phyloP scores from a whole-genome alignment of 2,329 filamentous ascomycete species.

The Lasiodiplodia sp. region DNA sequence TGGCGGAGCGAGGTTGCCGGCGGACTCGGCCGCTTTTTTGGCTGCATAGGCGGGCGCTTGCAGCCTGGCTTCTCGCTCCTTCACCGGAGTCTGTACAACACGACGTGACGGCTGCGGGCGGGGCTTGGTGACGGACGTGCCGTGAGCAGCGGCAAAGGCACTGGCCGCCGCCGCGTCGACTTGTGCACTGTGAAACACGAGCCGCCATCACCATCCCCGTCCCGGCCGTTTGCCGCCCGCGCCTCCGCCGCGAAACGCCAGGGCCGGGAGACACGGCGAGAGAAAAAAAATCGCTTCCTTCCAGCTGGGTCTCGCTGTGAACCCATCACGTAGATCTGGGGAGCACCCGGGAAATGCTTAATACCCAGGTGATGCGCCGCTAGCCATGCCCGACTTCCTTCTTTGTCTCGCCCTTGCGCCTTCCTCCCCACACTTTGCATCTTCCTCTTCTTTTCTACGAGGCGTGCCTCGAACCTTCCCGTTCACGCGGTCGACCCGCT shows the following conservation, averaged over 20 bases:
- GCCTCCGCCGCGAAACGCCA: background rate
- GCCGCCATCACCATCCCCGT: slow-evolving; percentile 15
- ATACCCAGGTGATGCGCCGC: slow-evolving; percentile 5
- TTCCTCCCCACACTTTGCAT: background rate
- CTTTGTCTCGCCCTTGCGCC: slow-evolving; percentile 23
- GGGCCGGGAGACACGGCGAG: background rate
- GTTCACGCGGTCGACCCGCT: slow-evolving; percentile 2
- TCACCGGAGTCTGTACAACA: background rate
- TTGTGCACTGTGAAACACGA: slow-evolving; percentile 18
- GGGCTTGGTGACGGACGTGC: slow-evolving; percentile 5
- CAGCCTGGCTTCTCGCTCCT: background rate
- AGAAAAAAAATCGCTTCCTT: background rate
- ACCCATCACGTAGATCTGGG: slow-evolving; percentile 1
- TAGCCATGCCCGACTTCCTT: background rate
- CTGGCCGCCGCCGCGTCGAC: background rate
- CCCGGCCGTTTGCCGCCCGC: slow-evolving; percentile 12
- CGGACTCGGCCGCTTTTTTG: background rate
- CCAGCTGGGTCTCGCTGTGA: background rate
- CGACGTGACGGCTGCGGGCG: background rate
- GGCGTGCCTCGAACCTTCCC: slow-evolving; percentile 8
- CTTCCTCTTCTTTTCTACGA: background rate
- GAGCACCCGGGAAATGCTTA: slow-evolving; percentile 5
- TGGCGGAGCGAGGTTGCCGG: background rate
- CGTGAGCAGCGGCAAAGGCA: background rate
- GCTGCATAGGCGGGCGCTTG: slow-evolving; percentile 1